Evolutionary conservation across 768 basidiomycete genomes (phyloP), one percentile per base, ranked within the genome.

Genomic region (Lentinula boryana): DNA sequence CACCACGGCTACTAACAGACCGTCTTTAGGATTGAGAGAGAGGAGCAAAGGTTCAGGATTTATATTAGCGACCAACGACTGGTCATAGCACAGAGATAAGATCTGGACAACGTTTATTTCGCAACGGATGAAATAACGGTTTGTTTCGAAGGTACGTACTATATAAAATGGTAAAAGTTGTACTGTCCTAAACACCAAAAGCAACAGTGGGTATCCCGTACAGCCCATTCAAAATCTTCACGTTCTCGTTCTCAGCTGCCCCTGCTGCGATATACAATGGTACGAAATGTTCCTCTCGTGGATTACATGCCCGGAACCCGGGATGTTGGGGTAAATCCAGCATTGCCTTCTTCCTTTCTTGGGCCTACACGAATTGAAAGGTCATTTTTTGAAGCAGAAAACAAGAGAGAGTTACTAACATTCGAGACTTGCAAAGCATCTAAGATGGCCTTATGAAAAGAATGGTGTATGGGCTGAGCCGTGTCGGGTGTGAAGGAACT

Each of bases 251-350:
- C 46, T 83, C 86, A 8, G 85, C 86, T 7, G 88, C 91, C 3
- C 88, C 91, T 3, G 84, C 87, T 3, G 86, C 89, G 44, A 92
- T 77, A 68, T 91, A 90, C 15, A 93, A 63, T 9, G 92, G 91
- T 15, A 93, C 76, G 67, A 93, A 90, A 67, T 93, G 91, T 32
- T 95, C 92, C 63, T 85, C 85, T 2, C 87, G 79, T 1, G 91
- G 92, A 66, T 95, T 89, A 32, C 86, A 82, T 0, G 76, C 67
- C 3, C 85, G 79, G 78, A 89, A 93, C 8, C 81, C 81, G 4
- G 75, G 71, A 64, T 92, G 89, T 46, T 73, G 72, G 9, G 78
- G 75, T 61, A 94, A 74, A 8, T 72, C 70, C 56, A 83, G 60
- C 74, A 92, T 69, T 4, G 82, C 84, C 58, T 79, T 64, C 70